Evolutionary conservation across 2,329 filamentous ascomycete species (phyloP), one percentile per base, ranked within the genome.

Genomic region (Zymoseptoria brevis): DNA sequence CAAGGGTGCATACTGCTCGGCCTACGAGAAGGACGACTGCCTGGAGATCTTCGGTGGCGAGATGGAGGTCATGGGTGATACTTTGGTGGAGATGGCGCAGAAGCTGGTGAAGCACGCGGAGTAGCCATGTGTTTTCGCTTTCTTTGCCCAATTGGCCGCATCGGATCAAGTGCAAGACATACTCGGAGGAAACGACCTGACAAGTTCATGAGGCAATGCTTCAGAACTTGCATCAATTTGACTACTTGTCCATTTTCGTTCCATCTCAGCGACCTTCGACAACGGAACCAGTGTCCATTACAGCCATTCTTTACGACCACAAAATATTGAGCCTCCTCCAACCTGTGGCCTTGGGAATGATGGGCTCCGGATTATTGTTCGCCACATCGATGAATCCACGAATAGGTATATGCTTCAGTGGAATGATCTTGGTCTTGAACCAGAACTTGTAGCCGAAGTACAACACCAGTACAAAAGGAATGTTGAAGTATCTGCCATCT

Each of bases 1-100:
- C 67, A 77, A 75, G 56, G 79, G 79, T 7, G 81, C 82, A 0
- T 84, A 81, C 68, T 81, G 79, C 62, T 75, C 77, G 1, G 73
- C 80, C 0, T 79, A 77, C 63, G 81, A 84, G 66, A 77, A 78
- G 58, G 81, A 83, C 64, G 69, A 75, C 5, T 78, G 77, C 54
- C 66, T 70, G 6, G 78, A 81, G 54, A 68, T 84, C 0, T 83
- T 82, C 72, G 77, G 74, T 0, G 70, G 54, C 1, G 59, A 77
- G 62, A 77, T 83, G 76, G 80, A 83, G 55, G 78, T 83, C 26
- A 74, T 78, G 59, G 76, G 76, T 6, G 76, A 78, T 41, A 73
- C 68, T 0, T 66, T 83, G 51, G 69, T 73, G 0, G 76, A 76
- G 11, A 79, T 83, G 78, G 81, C 80, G 0, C 72, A 76, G 19